Conservation (phyloP, 1,284 basidiomycete species). For the Fomitiporia mediterranea region DNA sequence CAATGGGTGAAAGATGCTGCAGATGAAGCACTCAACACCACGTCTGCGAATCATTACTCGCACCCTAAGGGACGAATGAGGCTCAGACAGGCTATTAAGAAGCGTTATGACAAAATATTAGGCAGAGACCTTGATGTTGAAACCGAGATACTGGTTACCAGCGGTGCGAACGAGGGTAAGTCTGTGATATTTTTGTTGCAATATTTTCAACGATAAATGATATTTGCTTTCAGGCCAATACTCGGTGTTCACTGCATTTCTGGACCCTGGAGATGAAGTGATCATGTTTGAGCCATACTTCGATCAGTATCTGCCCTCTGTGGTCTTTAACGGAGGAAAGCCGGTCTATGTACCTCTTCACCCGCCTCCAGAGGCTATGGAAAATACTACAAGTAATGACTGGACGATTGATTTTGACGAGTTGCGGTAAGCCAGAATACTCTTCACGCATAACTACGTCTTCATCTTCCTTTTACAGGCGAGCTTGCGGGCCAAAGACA, state of each 20-base stretch:
- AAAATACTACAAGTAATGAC: conserved; percentile 65
- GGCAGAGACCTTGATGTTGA: conserved; percentile 77
- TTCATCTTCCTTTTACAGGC: conserved; percentile 35
- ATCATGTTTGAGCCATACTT: conserved; percentile 99
- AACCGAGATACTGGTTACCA: conserved; percentile 88
- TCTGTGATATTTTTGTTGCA: conserved; percentile 3
- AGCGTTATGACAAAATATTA: conserved; percentile 71
- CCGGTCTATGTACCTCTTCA: conserved; percentile 95
- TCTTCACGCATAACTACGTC: neutral
- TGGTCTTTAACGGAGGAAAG: conserved; percentile 89
- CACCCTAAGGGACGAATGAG: conserved; percentile 86
- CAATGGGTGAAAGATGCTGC: conserved; percentile 79
- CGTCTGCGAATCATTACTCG: conserved; percentile 83
- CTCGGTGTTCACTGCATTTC: conserved; percentile 83
- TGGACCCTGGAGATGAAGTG: conserved; percentile 91
- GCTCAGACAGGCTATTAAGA: conserved; percentile 80
- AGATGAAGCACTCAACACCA: conserved; percentile 60
- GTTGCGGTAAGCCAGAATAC: conserved; percentile 52
- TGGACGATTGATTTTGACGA: conserved; percentile 88
- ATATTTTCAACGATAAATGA: neutral
- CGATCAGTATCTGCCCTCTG: conserved; percentile 91
- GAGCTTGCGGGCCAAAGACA: conserved; percentile 78
- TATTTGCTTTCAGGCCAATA: conserved; percentile 65
- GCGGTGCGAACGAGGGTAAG: conserved; percentile 92
- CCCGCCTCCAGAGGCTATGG: conserved; percentile 56